Percentiles rank a stretch among this genome's conserved stretches.
These are phyloP conservation scores for Cladosporium oxysporum DNA, from an alignment of 2,329 filamentous ascomycete species.

Conservation along the genomic window DNA sequence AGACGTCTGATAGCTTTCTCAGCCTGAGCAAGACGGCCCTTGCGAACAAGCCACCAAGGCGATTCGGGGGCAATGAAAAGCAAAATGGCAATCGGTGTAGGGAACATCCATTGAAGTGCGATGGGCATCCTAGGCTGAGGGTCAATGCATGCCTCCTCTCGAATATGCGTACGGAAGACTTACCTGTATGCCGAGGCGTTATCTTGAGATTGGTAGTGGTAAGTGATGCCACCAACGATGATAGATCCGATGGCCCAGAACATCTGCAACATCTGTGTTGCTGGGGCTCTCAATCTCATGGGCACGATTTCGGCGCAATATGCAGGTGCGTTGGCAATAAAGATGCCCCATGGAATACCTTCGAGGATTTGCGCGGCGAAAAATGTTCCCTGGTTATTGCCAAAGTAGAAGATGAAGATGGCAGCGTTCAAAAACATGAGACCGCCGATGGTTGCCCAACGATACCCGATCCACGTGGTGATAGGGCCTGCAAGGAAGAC, in stretches of 20 bases:
- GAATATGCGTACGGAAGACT: constrained; percentile 17
- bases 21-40: constrained; percentile 49
- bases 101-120: constrained; percentile 61
- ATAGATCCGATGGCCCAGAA: constrained; percentile 65
- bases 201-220: constrained; percentile 49
- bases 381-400: constrained; percentile 47
- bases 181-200: constrained; percentile 46
- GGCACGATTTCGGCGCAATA: constrained; percentile 65
- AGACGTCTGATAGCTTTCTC: constrained; percentile 53
- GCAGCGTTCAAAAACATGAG: constrained; percentile 60
- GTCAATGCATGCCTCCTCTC: constrained; percentile 11
- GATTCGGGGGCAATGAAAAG: constrained; percentile 54
- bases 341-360: constrained; percentile 66
- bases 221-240: constrained; percentile 61
- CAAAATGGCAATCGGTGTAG: constrained; percentile 57
- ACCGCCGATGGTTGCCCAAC: constrained; percentile 57
- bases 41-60: constrained; percentile 58
- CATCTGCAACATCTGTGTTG: constrained; percentile 66
- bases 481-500: constrained; percentile 62
- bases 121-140: constrained; percentile 52
- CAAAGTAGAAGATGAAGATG: constrained; percentile 63
- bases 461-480: constrained; percentile 61
- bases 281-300: constrained; percentile 57
- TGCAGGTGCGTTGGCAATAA: constrained; percentile 65
- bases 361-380: constrained; percentile 60